A percentile compares a stretch with the other conserved stretches of the same genome.
Conservation (phyloP, 169 alveolate species). For the Neospora caninum region DNA sequence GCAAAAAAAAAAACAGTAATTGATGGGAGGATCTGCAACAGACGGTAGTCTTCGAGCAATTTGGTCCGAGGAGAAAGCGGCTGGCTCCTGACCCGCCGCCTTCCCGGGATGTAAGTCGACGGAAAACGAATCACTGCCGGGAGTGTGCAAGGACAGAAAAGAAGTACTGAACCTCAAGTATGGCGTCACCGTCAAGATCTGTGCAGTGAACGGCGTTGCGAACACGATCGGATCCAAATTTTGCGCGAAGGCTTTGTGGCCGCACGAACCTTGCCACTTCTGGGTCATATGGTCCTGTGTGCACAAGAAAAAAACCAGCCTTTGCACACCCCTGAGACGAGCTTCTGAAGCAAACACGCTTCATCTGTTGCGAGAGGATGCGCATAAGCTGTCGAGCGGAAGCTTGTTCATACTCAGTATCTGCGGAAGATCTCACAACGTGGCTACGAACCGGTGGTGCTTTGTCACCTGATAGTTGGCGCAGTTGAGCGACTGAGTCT, state of each 20-base stretch:
- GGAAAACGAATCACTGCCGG: background rate
- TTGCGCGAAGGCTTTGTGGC: slow-evolving; percentile 89
- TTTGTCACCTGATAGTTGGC: slow-evolving; percentile 52
- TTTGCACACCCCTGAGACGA: background rate
- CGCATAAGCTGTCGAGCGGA: background rate
- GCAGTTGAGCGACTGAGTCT: slow-evolving; percentile 48
- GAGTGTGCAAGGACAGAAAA: background rate
- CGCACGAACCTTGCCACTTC: slow-evolving; percentile 86
- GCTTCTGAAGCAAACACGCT: background rate
- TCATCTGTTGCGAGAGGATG: background rate
- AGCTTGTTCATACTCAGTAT: no score
- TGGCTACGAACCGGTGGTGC: no score
- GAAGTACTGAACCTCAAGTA: slow-evolving; percentile 78
- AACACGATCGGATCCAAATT: slow-evolving; percentile 87
- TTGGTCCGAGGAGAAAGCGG: no score
- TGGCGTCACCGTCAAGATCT: slow-evolving; percentile 90
- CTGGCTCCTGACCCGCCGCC: no score
- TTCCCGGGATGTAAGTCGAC: no score
- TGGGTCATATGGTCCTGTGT: slow-evolving; percentile 90
- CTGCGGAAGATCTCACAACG: no score
- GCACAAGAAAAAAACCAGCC: background rate
- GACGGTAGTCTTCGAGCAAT: no score
- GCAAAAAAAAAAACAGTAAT: no score
- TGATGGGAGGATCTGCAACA: no score
- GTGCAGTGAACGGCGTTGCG: slow-evolving; percentile 92